phyloP scores from a whole-genome alignment of 2,329 filamentous ascomycete genomes.

The Diaporthe ilicicola region DNA sequence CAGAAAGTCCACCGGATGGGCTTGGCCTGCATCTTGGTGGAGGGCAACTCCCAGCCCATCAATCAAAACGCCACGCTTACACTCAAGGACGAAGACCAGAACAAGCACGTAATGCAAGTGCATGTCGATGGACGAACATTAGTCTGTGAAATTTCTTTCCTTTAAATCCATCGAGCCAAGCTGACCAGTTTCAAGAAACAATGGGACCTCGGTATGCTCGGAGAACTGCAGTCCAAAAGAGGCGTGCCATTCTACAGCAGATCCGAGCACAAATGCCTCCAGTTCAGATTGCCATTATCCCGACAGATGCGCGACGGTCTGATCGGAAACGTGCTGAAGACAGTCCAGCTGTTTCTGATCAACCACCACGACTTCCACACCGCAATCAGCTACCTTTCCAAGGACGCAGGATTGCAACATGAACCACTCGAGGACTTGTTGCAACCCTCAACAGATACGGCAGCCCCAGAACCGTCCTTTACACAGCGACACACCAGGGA shows the following conservation, averaged over 20 bases:
- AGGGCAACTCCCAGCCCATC: not conserved
- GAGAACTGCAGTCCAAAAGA: not conserved
- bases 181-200: not conserved
- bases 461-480: not conserved
- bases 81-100: not conserved
- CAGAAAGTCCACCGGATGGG: not conserved
- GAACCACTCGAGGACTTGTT: not conserved
- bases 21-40: constrained; percentile 5
- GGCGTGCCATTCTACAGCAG: not conserved
- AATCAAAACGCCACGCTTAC: constrained; percentile 10
- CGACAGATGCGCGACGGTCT: not conserved
- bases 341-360: constrained; percentile 5
- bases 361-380: constrained; percentile 14
- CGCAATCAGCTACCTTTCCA: constrained; percentile 23
- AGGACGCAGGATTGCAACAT: constrained; percentile 6
- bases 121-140: constrained; percentile 27
- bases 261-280: not conserved
- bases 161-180: too few species aligned
- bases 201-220: constrained; percentile 24
- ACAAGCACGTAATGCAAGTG: constrained; percentile 23
- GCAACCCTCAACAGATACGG: too few species aligned
- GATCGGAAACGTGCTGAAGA: not conserved
- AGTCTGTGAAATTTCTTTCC: not conserved
- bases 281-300: constrained; percentile 22
- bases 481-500: not conserved